Evolutionary conservation across 257 asterid species (phyloP), one percentile per base, ranked within the genome.

Genomic region (Fraxinus pennsylvanica): DNA sequence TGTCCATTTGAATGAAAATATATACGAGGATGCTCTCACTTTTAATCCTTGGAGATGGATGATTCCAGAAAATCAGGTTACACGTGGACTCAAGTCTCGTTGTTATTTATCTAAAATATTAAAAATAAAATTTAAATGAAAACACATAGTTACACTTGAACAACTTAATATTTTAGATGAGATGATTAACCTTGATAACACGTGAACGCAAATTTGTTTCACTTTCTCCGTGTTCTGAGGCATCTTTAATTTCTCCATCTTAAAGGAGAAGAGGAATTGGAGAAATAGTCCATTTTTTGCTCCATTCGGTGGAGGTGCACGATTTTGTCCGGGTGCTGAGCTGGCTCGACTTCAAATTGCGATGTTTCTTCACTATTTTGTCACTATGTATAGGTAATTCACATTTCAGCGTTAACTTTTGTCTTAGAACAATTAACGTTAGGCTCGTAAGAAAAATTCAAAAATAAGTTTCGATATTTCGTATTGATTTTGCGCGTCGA

Each of bases 311-410:
- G 98, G 98, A 78, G 98, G 98, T 22, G 84, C 88, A 61, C 88
- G 98, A 77, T 94, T 94, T 67, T 94, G 98, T 74, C 98, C 98
- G 6, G 98, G 98, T 69, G 98, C 98, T 33, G 98, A 94, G 86
- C 79, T 94, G 80, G 96, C 97, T 57, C 96, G 98, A 71, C 97
- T 94, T 84, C 98, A 92, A 81, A 91, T 94, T 21, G 96, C 97
- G 6, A 84, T 94, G 76, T 94, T 94, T 81, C 91, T 94, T 73
- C 94, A 92, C 75, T 85, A 89, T 82, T 94, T 92, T 72, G 82
- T 92, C 29, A 92, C 92, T 59, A 86, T 86, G 13, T 91, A 87
- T 79, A 94, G 94, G 98, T 92, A 72, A 32, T 43, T 68, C 36
- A 8, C 70, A 17, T 72, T 74, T 54, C 7, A 10, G 12, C 2